Percentiles rank a stretch among this genome's conserved stretches.
Conservation (phyloP, 1,284 basidiomycete genomes). For the Apiotrichum gamsii region DNA sequence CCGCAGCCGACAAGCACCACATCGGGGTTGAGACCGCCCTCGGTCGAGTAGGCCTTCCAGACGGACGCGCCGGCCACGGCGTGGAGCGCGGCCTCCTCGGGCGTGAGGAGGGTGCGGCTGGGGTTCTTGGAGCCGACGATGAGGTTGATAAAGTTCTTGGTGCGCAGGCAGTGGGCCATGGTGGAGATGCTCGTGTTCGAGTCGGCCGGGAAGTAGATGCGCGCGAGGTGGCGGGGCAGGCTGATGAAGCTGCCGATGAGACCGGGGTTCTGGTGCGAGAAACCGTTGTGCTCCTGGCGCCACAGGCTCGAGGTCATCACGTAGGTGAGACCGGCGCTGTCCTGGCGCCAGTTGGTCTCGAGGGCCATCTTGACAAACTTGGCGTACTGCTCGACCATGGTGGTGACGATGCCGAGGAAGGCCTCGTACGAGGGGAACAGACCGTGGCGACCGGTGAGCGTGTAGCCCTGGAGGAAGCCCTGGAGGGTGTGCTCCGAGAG, state of each 20-base stretch:
- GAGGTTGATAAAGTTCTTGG: conserved; percentile 60
- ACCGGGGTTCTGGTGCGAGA: conserved; percentile 78
- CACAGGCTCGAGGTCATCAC: conserved; percentile 52
- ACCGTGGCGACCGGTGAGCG: conserved; percentile 60
- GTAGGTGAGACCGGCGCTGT: conserved; percentile 32
- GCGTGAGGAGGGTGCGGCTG: conserved; percentile 39
- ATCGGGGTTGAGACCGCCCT: conserved; percentile 51
- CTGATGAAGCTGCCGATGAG: conserved; percentile 74
- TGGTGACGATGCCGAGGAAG: conserved; percentile 47
- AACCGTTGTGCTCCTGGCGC: conserved; percentile 61
- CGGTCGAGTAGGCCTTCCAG: conserved; percentile 50
- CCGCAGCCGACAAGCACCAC: conserved; percentile 51
- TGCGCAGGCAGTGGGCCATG: conserved; percentile 70
- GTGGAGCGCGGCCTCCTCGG: conserved; percentile 54
- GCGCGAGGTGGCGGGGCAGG: conserved; percentile 64
- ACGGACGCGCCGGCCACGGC: conserved; percentile 62
- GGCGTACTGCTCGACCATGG: conserved; percentile 60
- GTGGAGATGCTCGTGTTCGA: conserved; percentile 72
- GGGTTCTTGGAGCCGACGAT: conserved; percentile 80
- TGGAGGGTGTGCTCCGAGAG: conserved; percentile 82
- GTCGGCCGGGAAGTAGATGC: conserved; percentile 85
- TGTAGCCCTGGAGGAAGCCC: conserved; percentile 80
- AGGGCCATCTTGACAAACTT: conserved; percentile 75
- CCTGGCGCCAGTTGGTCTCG: conserved; percentile 70
- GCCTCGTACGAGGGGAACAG: conserved; percentile 86